Evolutionary conservation across 345 rosid species (phyloP).

Genomic region (Dimocarpus longan): DNA sequence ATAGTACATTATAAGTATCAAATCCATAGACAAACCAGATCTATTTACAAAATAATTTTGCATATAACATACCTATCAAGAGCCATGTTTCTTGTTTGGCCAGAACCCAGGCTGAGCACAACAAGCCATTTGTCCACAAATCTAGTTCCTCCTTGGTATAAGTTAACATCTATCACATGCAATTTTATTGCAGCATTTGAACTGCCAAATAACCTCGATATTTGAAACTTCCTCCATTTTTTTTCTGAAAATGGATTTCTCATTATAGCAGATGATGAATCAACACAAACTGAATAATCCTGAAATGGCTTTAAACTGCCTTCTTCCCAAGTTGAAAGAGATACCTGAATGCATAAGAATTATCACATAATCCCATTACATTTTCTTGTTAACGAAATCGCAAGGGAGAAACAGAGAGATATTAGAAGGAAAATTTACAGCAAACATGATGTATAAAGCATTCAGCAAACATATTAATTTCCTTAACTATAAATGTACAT

Average conservation of each 20-base stretch:
- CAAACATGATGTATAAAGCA: not conserved
- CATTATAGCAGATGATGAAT: constrained; percentile 63
- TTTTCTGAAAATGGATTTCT: constrained; percentile 93
- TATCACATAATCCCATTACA: not conserved
- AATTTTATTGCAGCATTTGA: constrained; percentile 76
- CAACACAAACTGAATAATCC: constrained; percentile 63
- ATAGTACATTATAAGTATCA: not conserved
- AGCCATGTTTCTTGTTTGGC: constrained; percentile 98
- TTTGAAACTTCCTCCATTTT: constrained; percentile 89
- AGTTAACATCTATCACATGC: constrained; percentile 73
- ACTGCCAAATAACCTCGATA: constrained; percentile 83
- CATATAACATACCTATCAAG: constrained; percentile 73
- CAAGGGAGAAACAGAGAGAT: not conserved
- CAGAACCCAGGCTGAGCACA: constrained; percentile 87
- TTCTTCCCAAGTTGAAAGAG: constrained; percentile 87
- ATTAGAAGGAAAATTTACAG: not conserved
- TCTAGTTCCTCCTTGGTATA: constrained; percentile 53
- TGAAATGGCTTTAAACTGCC: constrained; percentile 54
- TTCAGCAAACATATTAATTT: not conserved
- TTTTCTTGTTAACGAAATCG: not conserved
- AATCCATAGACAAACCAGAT: constrained; percentile 7
- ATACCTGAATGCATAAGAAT: constrained; percentile 52
- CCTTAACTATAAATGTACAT: not conserved
- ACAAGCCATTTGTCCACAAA: constrained; percentile 86
- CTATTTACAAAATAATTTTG: constrained; percentile 6